These are phyloP conservation scores for Myriosclerotinia scirpicola DNA, from an alignment of 2,329 filamentous ascomycete genomes.

Conservation along the genomic window DNA sequence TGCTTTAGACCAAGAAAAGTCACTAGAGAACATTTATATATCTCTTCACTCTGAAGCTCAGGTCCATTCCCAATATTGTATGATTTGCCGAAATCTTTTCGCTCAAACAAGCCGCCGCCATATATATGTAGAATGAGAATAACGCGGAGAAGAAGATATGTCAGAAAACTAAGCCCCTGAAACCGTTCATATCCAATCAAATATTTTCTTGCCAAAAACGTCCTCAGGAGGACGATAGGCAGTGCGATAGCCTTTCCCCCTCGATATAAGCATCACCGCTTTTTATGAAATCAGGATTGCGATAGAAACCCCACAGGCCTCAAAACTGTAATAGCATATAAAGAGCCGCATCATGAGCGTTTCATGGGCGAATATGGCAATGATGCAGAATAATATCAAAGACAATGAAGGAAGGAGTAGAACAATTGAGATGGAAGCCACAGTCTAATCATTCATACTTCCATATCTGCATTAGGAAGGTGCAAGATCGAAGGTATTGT, in stretches of 20 bases:
- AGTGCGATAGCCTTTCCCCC: rapidly evolving
- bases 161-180: too few species aligned
- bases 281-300: neutral
- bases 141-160: neutral
- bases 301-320: neutral
- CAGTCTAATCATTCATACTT: neutral
- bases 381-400: neutral
- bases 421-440: neutral
- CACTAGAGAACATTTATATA: neutral
- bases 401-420: neutral
- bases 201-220: rapidly evolving
- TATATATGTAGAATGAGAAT: neutral
- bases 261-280: neutral
- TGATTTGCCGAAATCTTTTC: too few species aligned
- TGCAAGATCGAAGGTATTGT: neutral
- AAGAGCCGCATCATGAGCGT: neutral
- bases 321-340: neutral
- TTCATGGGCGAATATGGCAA: neutral
- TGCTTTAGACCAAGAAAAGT: neutral
- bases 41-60: neutral
- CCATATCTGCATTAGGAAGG: neutral
- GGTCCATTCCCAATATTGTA: neutral
- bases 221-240: neutral
- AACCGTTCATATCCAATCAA: neutral
- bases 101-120: too few species aligned